Conservation (phyloP, 495 filamentous ascomycete species). For the Margaritispora aquatica region DNA sequence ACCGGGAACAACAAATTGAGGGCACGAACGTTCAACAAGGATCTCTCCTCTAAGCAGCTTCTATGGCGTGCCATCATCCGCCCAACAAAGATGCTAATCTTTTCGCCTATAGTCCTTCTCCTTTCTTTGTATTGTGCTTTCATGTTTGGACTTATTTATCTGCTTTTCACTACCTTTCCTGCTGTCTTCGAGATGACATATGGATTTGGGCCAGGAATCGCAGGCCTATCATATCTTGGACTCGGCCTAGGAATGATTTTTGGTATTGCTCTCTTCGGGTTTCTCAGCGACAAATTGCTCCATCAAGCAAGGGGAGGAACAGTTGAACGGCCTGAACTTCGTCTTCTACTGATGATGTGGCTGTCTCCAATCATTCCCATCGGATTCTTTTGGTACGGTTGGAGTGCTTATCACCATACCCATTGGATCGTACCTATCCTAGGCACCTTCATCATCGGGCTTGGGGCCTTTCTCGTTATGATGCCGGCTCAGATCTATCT, state of each 20-base stretch:
- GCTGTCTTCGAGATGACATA: conserved; percentile 54
- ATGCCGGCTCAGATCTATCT: conserved; percentile 43
- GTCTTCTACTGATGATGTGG: conserved; percentile 58
- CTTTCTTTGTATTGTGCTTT: conserved; percentile 52
- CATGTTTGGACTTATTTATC: conserved; percentile 60
- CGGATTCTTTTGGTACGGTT: conserved; percentile 69
- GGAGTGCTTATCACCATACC: conserved; percentile 53
- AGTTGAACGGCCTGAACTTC: conserved; percentile 50
- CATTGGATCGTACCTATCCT: conserved; percentile 75
- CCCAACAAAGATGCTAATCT: conserved; percentile 48
- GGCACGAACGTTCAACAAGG: too few relatives aligned
- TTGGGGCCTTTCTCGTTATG: conserved; percentile 53
- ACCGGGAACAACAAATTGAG: conserved; percentile 59
- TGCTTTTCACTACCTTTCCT: conserved; percentile 63
- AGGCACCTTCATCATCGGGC: conserved; percentile 51
- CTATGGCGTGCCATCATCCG: conserved; percentile 48
- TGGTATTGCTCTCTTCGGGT: conserved; percentile 24
- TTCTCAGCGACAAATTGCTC: too few relatives aligned
- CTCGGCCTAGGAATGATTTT: conserved; percentile 53
- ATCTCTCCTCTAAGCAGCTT: conserved; percentile 46
- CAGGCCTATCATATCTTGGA: conserved; percentile 61
- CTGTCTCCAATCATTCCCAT: conserved; percentile 52
- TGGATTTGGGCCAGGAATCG: conserved; percentile 56
- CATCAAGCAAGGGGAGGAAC: too few relatives aligned
- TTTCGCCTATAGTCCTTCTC: conserved; percentile 55